phyloP scores from a whole-genome alignment of 129 eudicot species.

The Smallanthus sonchifolius region DNA sequence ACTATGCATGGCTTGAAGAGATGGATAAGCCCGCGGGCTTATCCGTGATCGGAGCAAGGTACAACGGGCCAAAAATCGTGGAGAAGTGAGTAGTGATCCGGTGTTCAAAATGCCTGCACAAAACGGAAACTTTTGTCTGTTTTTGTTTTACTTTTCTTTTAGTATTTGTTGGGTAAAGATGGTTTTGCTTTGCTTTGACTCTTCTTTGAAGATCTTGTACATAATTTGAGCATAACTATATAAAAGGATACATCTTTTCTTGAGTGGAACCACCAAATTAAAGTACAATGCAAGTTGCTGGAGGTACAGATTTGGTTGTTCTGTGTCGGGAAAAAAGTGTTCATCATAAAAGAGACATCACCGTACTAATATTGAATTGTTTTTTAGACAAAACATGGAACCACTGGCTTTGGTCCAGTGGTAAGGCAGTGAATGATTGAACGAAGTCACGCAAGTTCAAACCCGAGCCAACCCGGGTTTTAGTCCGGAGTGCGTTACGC shows the following conservation, averaged over 20 bases:
- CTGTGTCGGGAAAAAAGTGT: constrained; percentile 8
- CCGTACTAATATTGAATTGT: constrained; percentile 13
- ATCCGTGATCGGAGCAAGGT: constrained; percentile 43
- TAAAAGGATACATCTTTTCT: constrained; percentile 18
- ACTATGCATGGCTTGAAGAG: constrained; percentile 74
- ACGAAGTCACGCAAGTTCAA: no score
- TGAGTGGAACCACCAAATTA: constrained; percentile 14
- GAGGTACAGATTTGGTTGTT: constrained; percentile 18
- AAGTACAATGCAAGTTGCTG: not conserved
- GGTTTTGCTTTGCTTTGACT: not conserved
- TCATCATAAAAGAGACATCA: constrained; percentile 8
- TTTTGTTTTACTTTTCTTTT: not conserved
- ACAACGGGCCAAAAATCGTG: constrained; percentile 65
- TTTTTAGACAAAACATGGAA: constrained; percentile 24
- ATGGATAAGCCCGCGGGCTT: constrained; percentile 54
- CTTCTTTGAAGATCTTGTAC: constrained; percentile 24
- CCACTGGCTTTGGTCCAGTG: no score
- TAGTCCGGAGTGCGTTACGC: no score
- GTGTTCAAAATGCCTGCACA: not conserved
- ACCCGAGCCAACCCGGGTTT: no score
- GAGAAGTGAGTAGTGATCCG: constrained; percentile 19
- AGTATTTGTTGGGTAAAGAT: constrained; percentile 19
- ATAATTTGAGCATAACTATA: constrained; percentile 32
- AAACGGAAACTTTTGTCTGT: not conserved
- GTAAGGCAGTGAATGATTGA: no score